Percentiles rank a stretch among this genome's conserved stretches.
Conservation (phyloP, 2,329 filamentous ascomycete species). For the Fusarium abutilonis region DNA sequence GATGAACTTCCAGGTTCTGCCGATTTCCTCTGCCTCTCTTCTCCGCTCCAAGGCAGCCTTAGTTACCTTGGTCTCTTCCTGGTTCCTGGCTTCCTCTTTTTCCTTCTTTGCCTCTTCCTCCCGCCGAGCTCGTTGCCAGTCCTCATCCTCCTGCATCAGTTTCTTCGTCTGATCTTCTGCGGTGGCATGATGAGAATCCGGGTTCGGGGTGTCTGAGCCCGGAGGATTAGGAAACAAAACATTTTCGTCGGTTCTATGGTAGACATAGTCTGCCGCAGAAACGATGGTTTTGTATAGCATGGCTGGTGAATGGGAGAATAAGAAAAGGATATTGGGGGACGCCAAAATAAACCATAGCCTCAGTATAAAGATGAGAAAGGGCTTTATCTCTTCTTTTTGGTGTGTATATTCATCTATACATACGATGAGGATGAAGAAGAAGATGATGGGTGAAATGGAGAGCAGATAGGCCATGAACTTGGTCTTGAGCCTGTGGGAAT, state of each 20-base stretch:
- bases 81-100: background rate
- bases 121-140: background rate
- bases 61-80: background rate
- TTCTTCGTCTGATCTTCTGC: slow-evolving; percentile 18
- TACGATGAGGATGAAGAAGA: slow-evolving; percentile 5
- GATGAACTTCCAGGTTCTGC: too few species aligned
- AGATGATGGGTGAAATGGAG: background rate
- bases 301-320: slow-evolving; percentile 3
- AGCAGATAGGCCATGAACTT: background rate
- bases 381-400: background rate
- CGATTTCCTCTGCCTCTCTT: too few species aligned
- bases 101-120: background rate
- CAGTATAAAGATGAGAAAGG: background rate
- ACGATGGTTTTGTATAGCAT: background rate
- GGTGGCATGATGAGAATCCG: slow-evolving; percentile 1
- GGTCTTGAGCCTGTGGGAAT: slow-evolving; percentile 3
- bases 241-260: slow-evolving; percentile 3
- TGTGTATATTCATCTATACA: background rate
- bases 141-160: slow-evolving; percentile 8
- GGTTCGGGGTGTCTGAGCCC: background rate
- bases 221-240: slow-evolving; percentile 3
- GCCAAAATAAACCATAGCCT: slow-evolving; percentile 10
- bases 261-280: slow-evolving; percentile 8
- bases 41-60: too few species aligned
- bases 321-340: slow-evolving; percentile 1